Conservation (phyloP, 768 basidiomycete species). For the Suillus discolor region DNA sequence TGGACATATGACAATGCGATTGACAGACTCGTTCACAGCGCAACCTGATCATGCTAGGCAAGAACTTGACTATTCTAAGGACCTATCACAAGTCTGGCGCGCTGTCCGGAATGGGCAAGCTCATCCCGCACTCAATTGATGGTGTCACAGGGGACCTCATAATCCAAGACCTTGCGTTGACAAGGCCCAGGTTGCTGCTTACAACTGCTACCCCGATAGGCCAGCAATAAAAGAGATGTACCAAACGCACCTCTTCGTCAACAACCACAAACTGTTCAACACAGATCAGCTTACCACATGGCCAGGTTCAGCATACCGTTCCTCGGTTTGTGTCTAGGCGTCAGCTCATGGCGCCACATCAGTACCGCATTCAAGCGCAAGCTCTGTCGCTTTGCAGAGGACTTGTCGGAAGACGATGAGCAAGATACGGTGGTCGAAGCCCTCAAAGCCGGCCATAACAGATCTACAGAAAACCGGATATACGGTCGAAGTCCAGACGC, state of each 20-base stretch:
- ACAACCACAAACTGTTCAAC: conserved; percentile 11
- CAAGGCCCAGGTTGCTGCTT: conserved; percentile 14
- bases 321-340: too few relatives aligned
- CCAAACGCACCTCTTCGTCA: conserved; percentile 9
- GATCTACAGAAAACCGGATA: conserved; percentile 21
- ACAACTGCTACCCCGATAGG: conserved; percentile 2
- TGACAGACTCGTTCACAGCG: background rate
- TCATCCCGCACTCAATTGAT: conserved; percentile 32
- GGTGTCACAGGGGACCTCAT: conserved; percentile 25
- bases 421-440: conserved; percentile 21
- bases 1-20: background rate
- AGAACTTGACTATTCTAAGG: background rate
- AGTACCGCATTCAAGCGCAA: conserved; percentile 24
- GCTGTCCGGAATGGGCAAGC: conserved; percentile 17
- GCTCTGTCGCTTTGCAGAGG: conserved; percentile 10
- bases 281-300: background rate
- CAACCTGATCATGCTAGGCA: background rate
- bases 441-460: conserved; percentile 27
- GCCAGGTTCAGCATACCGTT: background rate
- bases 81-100: conserved; percentile 22
- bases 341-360: conserved; percentile 22
- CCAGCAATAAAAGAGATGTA: background rate
- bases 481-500: conserved; percentile 31
- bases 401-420: conserved; percentile 9
- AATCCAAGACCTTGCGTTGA: conserved; percentile 29